A percentile compares a stretch with the other conserved stretches of the same genome.
These are phyloP conservation scores for Moricandia arvensis DNA, from an alignment of 345 rosid genomes.

Conservation along the genomic window DNA sequence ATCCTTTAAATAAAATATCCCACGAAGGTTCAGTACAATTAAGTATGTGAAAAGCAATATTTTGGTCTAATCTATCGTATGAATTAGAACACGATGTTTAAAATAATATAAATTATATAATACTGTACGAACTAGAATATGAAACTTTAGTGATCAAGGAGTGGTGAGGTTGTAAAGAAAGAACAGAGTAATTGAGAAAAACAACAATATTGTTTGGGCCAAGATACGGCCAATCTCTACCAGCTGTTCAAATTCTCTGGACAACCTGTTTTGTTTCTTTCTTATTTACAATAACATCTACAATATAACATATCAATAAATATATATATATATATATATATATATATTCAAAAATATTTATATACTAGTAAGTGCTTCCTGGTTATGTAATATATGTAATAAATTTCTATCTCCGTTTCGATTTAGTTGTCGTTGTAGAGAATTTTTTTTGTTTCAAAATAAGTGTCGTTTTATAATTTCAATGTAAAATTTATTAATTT, in stretches of 20 bases:
- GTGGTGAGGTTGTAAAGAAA: slow-evolving; percentile 32
- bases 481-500: no score
- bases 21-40: slow-evolving; percentile 6
- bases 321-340: no score
- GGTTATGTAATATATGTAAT: no score
- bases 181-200: slow-evolving; percentile 33
- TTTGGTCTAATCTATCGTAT: background rate
- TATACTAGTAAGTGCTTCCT: no score
- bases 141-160: slow-evolving; percentile 3
- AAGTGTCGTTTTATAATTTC: no score
- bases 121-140: background rate
- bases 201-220: slow-evolving; percentile 18
- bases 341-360: no score
- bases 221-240: slow-evolving; percentile 22
- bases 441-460: no score
- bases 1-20: background rate
- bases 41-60: background rate
- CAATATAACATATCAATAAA: no score
- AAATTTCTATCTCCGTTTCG: no score
- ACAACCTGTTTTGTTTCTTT: slow-evolving; percentile 38
- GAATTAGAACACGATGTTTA: background rate
- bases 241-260: slow-evolving; percentile 30
- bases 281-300: slow-evolving; percentile 15
- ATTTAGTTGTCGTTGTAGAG: no score
- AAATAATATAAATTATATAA: background rate